phyloP scores from a whole-genome alignment of 352 stramenopile species.

The Pythium dissimile region DNA sequence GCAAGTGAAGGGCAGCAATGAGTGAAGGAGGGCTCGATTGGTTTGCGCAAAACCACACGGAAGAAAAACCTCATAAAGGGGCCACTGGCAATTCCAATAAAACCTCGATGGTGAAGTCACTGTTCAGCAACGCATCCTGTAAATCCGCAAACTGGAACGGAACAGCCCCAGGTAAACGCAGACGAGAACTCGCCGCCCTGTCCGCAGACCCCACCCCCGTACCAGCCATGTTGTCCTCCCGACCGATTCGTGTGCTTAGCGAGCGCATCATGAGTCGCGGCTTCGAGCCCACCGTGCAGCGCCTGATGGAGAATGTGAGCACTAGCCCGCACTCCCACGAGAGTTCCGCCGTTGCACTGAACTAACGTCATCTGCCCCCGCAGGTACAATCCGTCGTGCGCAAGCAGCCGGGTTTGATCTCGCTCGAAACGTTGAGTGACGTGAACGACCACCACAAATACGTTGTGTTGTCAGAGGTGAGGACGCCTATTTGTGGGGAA shows the following conservation, averaged over 20 bases:
- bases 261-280: conserved; percentile 81
- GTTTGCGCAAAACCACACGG: conserved; percentile 13
- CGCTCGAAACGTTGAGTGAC: conserved; percentile 78
- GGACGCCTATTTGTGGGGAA: neutral
- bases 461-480: conserved; percentile 79
- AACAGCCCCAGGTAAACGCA: neutral
- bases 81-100: neutral
- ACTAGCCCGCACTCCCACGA: neutral
- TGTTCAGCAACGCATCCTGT: neutral
- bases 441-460: conserved; percentile 87
- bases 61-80: neutral
- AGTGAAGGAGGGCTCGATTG: neutral
- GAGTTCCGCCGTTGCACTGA: neutral
- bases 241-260: conserved; percentile 76
- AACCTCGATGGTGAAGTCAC: conserved; percentile 14
- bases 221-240: conserved; percentile 31
- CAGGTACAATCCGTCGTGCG: conserved; percentile 76
- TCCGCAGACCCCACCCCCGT: too few species aligned
- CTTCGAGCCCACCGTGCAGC: conserved; percentile 77
- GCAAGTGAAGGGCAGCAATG: too few species aligned
- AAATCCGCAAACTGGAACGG: neutral
- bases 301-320: conserved; percentile 77
- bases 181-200: neutral
- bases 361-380: neutral
- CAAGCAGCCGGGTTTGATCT: conserved; percentile 71